Percentiles rank a stretch among this genome's conserved stretches.
Evolutionary conservation across 345 rosid species (phyloP).

Genomic region (Citrus glauca): DNA sequence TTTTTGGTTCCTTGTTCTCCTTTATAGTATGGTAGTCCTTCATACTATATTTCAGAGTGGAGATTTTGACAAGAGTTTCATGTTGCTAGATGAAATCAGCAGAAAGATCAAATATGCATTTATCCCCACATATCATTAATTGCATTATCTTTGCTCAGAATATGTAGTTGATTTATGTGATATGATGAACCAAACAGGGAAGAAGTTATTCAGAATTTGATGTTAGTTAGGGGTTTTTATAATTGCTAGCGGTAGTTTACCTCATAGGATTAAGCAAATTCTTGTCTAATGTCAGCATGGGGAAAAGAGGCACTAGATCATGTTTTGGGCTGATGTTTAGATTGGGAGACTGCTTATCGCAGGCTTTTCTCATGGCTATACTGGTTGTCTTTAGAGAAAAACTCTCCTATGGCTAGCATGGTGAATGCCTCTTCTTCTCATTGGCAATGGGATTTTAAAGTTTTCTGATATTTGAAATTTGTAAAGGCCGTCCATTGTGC

Average conservation of each 20-base stretch:
- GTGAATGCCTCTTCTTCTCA: not conserved
- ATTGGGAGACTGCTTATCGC: not conserved
- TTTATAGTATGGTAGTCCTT: not conserved
- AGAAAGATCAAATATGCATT: not conserved
- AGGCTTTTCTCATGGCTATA: not conserved
- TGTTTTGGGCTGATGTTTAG: not conserved
- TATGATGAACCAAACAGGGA: not conserved
- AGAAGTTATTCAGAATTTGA: not conserved
- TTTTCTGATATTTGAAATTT: not conserved
- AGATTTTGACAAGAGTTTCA: not conserved
- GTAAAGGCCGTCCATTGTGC: not conserved
- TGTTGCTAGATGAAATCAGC: not conserved
- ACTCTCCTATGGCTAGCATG: not conserved
- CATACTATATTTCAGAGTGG: not conserved
- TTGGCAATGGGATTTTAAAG: not conserved
- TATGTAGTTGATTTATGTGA: not conserved
- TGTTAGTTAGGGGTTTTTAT: not conserved
- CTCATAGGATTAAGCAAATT: not conserved
- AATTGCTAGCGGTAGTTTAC: not conserved
- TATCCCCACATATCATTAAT: not conserved
- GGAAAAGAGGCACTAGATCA: not conserved
- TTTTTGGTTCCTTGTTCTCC: conserved; percentile 1
- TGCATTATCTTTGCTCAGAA: not conserved
- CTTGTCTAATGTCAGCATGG: not conserved
- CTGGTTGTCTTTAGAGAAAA: not conserved